phyloP scores from a whole-genome alignment of 305 asterid genomes.

The Fraxinus angustifolia region DNA sequence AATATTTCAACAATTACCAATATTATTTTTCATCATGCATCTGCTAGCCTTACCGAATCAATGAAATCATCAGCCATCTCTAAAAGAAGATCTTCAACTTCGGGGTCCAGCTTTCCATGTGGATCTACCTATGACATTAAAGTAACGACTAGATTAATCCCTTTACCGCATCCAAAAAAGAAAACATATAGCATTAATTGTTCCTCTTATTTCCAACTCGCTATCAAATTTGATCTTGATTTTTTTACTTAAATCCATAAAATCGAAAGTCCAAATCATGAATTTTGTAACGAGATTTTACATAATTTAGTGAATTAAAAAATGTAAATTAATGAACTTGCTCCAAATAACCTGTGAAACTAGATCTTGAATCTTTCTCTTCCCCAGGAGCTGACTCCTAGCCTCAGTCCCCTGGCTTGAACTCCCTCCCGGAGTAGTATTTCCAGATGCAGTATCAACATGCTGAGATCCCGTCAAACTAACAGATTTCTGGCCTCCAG shows the following conservation, averaged over 20 bases:
- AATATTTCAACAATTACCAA: background rate
- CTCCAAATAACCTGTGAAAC: slow-evolving; percentile 64
- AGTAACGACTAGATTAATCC: slow-evolving; percentile 20
- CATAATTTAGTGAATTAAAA: slow-evolving; percentile 7
- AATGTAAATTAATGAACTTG: slow-evolving; percentile 5
- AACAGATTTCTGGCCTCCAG: slow-evolving; percentile 68
- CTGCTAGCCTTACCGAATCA: slow-evolving; percentile 64
- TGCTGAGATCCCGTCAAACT: slow-evolving; percentile 94
- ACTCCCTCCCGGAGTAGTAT: slow-evolving; percentile 89
- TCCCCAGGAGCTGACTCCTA: slow-evolving; percentile 82
- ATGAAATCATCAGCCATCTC: slow-evolving; percentile 82
- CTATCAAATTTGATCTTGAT: too few species aligned
- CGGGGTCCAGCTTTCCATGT: slow-evolving; percentile 67
- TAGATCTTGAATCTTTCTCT: slow-evolving; percentile 84
- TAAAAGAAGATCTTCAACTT: slow-evolving; percentile 77
- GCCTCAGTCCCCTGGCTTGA: slow-evolving; percentile 94
- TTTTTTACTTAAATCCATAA: too few species aligned
- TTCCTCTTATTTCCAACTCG: background rate
- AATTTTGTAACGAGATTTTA: background rate
- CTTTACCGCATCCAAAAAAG: slow-evolving; percentile 10
- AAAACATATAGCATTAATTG: slow-evolving; percentile 13
- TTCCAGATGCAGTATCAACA: slow-evolving; percentile 84
- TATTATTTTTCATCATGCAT: background rate
- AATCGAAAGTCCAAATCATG: slow-evolving; percentile 18
- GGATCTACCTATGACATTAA: slow-evolving; percentile 59